These are phyloP conservation scores for Theileria parva DNA, from an alignment of 169 alveolate species.

Conservation along the genomic window DNA sequence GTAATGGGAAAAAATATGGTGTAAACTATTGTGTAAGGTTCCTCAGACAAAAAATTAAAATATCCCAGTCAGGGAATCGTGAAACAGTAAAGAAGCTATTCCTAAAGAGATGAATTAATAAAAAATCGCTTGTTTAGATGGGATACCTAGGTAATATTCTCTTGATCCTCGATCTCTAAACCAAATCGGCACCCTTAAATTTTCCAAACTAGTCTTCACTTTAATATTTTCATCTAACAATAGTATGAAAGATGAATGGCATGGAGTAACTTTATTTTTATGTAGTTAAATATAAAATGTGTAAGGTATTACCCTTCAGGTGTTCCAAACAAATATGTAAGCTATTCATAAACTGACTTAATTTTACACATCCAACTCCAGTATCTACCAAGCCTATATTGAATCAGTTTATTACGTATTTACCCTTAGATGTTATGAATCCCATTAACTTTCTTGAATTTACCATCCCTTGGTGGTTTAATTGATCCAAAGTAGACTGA, in stretches of 20 bases:
- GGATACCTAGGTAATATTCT: conserved; percentile 33
- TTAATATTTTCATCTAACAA: not conserved
- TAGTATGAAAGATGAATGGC: not conserved
- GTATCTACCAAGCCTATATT: conserved; percentile 19
- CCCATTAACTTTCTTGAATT: conserved; percentile 39
- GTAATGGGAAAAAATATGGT: conserved; percentile 17
- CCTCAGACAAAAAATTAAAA: not conserved
- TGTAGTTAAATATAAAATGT: not conserved
- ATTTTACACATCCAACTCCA: conserved; percentile 34
- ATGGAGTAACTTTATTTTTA: not conserved
- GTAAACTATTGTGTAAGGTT: not conserved
- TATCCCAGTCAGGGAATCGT: conserved; percentile 16
- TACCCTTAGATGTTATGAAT: conserved; percentile 48
- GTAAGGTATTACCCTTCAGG: not conserved
- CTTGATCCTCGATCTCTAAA: conserved; percentile 26
- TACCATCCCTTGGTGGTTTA: conserved; percentile 15
- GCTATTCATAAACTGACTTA: conserved; percentile 16
- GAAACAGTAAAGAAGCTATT: conserved; percentile 17
- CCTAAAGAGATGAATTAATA: conserved; percentile 16
- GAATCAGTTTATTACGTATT: not conserved
- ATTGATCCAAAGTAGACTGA: conserved; percentile 5
- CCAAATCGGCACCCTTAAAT: conserved; percentile 21
- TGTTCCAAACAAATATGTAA: not conserved
- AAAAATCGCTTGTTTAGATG: not conserved
- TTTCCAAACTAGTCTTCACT: not conserved